Conservation (phyloP, 257 asterid species). For the Scutellaria barbata region DNA sequence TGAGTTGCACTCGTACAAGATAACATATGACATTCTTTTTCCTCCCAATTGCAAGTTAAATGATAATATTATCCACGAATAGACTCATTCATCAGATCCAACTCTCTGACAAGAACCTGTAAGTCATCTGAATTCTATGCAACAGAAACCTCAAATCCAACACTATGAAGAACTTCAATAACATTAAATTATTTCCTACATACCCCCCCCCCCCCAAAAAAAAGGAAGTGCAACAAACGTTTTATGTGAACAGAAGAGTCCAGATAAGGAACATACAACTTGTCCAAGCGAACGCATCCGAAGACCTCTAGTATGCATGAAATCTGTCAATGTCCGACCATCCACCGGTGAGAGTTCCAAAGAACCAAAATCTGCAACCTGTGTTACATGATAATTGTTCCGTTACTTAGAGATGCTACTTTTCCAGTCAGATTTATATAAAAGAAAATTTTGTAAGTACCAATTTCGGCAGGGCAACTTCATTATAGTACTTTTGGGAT, state of each 20-base stretch:
- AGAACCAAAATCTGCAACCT: conserved; percentile 99
- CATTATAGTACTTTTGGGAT: conserved; percentile 75
- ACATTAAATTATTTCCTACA: conserved; percentile 1
- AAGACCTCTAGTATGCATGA: conserved; percentile 99
- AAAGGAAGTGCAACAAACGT: conserved; percentile 14
- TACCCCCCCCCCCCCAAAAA: neutral
- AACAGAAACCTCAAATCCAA: conserved; percentile 28
- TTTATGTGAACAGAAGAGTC: conserved; percentile 10
- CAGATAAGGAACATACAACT: conserved; percentile 67
- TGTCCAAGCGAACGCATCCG: conserved; percentile 98
- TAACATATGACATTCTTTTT: conserved; percentile 20
- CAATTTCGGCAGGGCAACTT: conserved; percentile 95
- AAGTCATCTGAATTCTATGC: conserved; percentile 13
- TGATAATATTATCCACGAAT: conserved; percentile 6
- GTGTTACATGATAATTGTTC: conserved; percentile 41
- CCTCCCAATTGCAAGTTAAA: conserved; percentile 13
- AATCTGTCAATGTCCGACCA: conserved; percentile 96
- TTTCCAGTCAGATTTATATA: conserved; percentile 11
- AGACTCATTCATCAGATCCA: conserved; percentile 24
- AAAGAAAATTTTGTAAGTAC: conserved; percentile 45
- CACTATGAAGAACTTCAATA: conserved; percentile 12
- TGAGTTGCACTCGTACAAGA: conserved; percentile 29
- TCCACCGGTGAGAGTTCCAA: conserved; percentile 98
- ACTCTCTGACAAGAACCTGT: conserved; percentile 24
- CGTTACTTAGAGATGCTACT: conserved; percentile 33